Evolutionary conservation across 805 yeast species (phyloP).

Genomic region (Kodamaea kakaduensis): DNA sequence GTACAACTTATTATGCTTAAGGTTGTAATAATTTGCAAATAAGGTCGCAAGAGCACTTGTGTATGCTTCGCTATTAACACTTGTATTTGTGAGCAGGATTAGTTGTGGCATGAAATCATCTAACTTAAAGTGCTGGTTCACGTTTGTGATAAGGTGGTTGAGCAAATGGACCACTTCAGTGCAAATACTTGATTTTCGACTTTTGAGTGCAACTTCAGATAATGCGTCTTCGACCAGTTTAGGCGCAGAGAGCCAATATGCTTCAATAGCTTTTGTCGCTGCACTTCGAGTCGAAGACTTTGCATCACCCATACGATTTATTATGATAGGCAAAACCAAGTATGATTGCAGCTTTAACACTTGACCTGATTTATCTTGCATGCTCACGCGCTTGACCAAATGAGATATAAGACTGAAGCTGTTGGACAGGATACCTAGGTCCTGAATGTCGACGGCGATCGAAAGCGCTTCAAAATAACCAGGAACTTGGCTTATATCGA

Average conservation of each 20-base stretch:
- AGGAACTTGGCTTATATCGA: conserved; percentile 47
- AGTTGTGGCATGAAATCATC: conserved; percentile 24
- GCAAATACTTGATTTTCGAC: conserved; percentile 34
- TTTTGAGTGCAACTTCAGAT: conserved; percentile 41
- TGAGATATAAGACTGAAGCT: conserved; percentile 54
- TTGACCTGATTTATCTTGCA: conserved; percentile 45
- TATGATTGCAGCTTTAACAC: conserved; percentile 41
- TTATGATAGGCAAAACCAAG: conserved; percentile 48
- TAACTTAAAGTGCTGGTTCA: conserved; percentile 32
- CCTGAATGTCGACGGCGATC: conserved; percentile 39
- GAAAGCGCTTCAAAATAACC: conserved; percentile 48
- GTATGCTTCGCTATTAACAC: conserved; percentile 1
- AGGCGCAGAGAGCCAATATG: conserved; percentile 53
- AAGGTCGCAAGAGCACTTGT: conserved; percentile 18
- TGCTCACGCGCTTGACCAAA: conserved; percentile 52
- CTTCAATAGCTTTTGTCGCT: conserved; percentile 49
- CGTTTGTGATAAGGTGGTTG: conserved; percentile 32
- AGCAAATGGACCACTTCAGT: conserved; percentile 45
- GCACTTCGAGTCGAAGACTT: conserved; percentile 36
- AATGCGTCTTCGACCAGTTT: conserved; percentile 43
- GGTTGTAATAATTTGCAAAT: conserved; percentile 25
- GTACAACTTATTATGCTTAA: conserved; percentile 35
- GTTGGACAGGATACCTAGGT: conserved; percentile 33
- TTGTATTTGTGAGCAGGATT: conserved; percentile 13
- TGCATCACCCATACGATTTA: conserved; percentile 43